Evolutionary conservation across 1,284 basidiomycete genomes (phyloP), one percentile per base, ranked within the genome.

Genomic region (Fistulinella staudtii): DNA sequence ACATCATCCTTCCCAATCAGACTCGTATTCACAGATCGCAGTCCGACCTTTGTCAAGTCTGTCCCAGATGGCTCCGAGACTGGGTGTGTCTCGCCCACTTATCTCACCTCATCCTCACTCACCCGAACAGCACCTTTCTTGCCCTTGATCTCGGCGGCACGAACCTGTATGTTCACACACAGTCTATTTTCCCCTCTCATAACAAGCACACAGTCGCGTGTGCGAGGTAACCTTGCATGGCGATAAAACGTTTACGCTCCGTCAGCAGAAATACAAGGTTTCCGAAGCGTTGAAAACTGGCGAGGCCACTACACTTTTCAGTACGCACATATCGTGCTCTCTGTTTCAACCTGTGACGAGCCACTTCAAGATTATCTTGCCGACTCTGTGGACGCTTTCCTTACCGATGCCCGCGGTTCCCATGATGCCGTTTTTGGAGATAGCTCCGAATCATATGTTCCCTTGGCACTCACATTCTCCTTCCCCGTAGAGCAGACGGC

Each of bases 401-500:
- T 99, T 47, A 94, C 82, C n/a, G 80, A 85, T 46, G 57, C 58
- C 18, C 56, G 60, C 18, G 52, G 39, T 30, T 46, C 45, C 28
- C 45, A 51, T 29, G 58, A 54, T 17, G 41, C 55, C 22, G 50
- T 61, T 27, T 50, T 67, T 14, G 48, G 31, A 29, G 43, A 61
- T 11, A 67, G 23, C 24, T 72, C 72, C 58, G 44, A 52, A 72
- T 82, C 47, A 55, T 59, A 68, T 14, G 66, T 98, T 49, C 84
- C 89, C 50, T 80, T 97, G 5, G 93, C 93, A 6, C 77, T 97
- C 43, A 97, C 93, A 0, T 99, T 99, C 68, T 93, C 89, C 36
- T 97, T 97, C 73, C 96, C 95, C 3, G 96, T 98, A 36, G 92
- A 97, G 60, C 96, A 99, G 64, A 93, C 91, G 0, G 93, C 95